Conservation (phyloP, 129 eudicot species). For the Ambrosia trifida region DNA sequence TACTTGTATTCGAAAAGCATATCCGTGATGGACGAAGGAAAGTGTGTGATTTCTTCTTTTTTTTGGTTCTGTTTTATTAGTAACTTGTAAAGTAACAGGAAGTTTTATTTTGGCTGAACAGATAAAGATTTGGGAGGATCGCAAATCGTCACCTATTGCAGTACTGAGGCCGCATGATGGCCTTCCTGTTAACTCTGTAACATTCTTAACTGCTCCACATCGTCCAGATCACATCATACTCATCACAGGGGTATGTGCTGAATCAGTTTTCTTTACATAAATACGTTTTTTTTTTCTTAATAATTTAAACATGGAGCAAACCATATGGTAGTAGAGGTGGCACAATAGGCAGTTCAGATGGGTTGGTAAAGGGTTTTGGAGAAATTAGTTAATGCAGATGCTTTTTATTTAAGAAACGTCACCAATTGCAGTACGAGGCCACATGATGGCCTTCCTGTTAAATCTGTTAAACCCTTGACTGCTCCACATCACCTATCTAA, state of each 20-base stretch:
- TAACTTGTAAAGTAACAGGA: background rate
- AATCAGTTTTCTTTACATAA: background rate
- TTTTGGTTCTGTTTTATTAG: background rate
- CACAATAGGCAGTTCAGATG: background rate
- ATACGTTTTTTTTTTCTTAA: background rate
- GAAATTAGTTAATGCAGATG: too few species aligned
- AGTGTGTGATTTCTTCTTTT: background rate
- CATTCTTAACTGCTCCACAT: constrained; percentile 76
- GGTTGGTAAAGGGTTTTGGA: background rate
- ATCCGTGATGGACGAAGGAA: background rate
- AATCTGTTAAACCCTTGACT: too few species aligned
- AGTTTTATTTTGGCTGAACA: constrained; percentile 29
- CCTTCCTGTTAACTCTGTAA: constrained; percentile 79
- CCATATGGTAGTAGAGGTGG: constrained; percentile 1
- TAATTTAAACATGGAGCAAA: background rate
- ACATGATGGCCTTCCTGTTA: too few species aligned
- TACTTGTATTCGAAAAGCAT: background rate
- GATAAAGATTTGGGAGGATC: constrained; percentile 96
- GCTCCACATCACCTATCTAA: too few species aligned
- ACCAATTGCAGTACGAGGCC: too few species aligned
- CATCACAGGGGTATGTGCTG: constrained; percentile 68
- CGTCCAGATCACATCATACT: constrained; percentile 89
- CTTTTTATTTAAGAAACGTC: too few species aligned
- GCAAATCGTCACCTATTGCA: constrained; percentile 67
- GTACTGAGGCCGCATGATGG: constrained; percentile 84